phyloP scores from a whole-genome alignment of 192 early-diverging fungal genomes.

The Podila epicladia region DNA sequence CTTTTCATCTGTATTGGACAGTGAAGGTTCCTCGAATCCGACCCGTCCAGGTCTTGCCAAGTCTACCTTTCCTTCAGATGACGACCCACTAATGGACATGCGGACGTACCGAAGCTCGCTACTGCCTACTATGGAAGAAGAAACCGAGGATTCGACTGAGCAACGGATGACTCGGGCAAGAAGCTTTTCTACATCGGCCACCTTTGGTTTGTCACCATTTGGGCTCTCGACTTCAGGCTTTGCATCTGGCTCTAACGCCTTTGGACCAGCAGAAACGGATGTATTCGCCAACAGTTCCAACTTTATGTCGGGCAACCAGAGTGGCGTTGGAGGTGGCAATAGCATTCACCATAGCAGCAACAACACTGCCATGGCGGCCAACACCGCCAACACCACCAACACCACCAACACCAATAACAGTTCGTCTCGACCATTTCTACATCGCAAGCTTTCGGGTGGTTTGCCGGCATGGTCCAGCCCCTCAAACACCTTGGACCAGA shows the following conservation, averaged over 20 bases:
- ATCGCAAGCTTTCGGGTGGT: conserved; percentile 22
- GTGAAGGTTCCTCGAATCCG: neutral
- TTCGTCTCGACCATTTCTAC: neutral
- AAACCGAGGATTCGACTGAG: conserved; percentile 31
- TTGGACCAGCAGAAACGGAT: neutral
- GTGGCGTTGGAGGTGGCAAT: neutral
- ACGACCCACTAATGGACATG: conserved; percentile 24
- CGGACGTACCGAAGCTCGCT: conserved; percentile 21
- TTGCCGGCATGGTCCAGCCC: conserved; percentile 20
- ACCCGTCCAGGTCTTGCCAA: neutral
- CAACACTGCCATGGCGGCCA: neutral
- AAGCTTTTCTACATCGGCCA: conserved; percentile 42
- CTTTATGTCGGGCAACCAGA: no score
- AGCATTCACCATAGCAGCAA: neutral
- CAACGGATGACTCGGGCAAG: conserved; percentile 22
- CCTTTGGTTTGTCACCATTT: conserved; percentile 15
- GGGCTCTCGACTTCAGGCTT: conserved; percentile 12
- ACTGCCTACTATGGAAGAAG: conserved; percentile 46
- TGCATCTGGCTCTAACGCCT: neutral
- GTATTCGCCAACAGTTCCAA: neutral
- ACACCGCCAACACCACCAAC: neutral
- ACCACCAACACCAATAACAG: neutral
- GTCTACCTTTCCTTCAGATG: conserved; percentile 17
- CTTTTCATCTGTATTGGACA: conserved; percentile 16
- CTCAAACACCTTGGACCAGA: neutral